phyloP scores from a whole-genome alignment of 2,329 filamentous ascomycete species.

The Calonectria pauciramosa region DNA sequence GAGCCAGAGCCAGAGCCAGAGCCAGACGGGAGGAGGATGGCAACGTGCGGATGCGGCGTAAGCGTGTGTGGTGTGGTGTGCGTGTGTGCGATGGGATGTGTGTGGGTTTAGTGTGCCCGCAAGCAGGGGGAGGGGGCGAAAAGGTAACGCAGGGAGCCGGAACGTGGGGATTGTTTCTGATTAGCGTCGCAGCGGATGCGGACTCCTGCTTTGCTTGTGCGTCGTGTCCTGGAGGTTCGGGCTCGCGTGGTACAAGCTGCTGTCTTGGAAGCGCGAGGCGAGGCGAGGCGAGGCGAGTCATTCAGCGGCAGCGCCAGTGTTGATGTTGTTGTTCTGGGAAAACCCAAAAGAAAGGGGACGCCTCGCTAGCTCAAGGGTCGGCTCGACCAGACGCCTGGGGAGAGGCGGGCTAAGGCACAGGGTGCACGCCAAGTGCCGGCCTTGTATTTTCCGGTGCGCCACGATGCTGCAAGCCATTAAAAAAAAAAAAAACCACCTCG shows the following conservation, averaged over 20 bases:
- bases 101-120: conserved; percentile 18
- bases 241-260: background rate
- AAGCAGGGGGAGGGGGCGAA: conserved; percentile 5
- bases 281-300: conserved; percentile 7
- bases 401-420: background rate
- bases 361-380: background rate
- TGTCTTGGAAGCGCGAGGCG: background rate
- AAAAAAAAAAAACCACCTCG: background rate
- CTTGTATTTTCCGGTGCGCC: background rate
- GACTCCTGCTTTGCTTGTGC: background rate
- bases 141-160: conserved; percentile 13
- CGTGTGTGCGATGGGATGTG: conserved; percentile 19
- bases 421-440: background rate
- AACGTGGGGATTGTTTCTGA: conserved; percentile 20
- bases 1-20: background rate
- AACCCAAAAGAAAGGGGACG: conserved; percentile 1
- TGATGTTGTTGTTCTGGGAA: background rate
- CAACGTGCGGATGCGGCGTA: conserved; percentile 1
- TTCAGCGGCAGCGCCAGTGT: background rate
- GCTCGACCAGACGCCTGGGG: background rate
- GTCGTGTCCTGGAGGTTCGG: background rate
- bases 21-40: conserved; percentile 5
- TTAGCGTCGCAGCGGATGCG: conserved; percentile 18
- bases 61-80: background rate
- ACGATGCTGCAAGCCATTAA: conserved; percentile 14